Evolutionary conservation across 192 early-diverging fungal genomes (phyloP), one percentile per base, ranked within the genome.

Genomic region (Backusella tarrabulga): DNA sequence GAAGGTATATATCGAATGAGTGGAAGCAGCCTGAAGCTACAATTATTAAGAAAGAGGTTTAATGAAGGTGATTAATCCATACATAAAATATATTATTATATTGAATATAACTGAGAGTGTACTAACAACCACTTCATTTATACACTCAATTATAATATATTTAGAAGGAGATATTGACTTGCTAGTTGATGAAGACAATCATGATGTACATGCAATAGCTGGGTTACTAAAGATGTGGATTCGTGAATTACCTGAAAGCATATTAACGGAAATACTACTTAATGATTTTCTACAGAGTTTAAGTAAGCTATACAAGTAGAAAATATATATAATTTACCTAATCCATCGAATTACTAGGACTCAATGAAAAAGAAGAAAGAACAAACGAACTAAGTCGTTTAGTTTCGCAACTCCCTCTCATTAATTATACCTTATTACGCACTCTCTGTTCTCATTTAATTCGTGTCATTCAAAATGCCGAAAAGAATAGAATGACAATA

Each of bases 1-100:
- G 97, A 98, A 85, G 98, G 98, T 5, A 95, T 99, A 52, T 99
- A 98, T 85, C 88, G 98, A 7, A 85, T 96, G 76, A 95, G 92
- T 34, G 98, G 98, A 34, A 90, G 91, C 32, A 83, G 91, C 8
- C 80, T 85, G 7, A 88, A 89, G 34, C 93, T 98, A 67, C 88
- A 92, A 72, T 75, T 70, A 60, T 85, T 99, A 73, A 94, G 93
- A 83, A 90, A 91, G 40, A 85, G 87, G 74, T 99, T 99, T 74
- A 92, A 99, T 76, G n/a, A 71, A 72, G 71, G 68, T 70, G 26
- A 40, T 14, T 35, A 34, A 19, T 3, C 35, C 0, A n/a, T 6
- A 9, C 8, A 70, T 11, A 19, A 63, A 26, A 1, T 12, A 29
- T 63, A 29, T 63, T 23, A 29, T 26, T 63, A 29, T 23, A 12